Conservation (phyloP, 192 early-diverging fungal species). For the Dissophora ornata region DNA sequence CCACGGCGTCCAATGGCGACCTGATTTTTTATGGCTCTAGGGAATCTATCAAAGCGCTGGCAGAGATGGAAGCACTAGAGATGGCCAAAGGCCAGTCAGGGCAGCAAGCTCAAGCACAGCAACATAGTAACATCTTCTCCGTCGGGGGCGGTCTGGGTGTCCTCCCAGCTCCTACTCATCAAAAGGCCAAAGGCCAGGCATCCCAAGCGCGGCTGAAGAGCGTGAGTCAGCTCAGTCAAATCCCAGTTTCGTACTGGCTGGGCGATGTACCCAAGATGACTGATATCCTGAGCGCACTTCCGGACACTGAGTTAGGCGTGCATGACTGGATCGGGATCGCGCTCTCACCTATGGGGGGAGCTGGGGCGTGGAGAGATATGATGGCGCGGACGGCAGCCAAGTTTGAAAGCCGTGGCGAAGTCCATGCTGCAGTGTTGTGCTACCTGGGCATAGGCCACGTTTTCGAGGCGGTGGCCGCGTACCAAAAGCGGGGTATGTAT, state of each 20-base stretch:
- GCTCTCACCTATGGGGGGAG: constrained; percentile 61
- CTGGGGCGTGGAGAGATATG: constrained; percentile 56
- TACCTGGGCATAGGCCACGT: constrained; percentile 54
- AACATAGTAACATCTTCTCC: constrained; percentile 16
- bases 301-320: constrained; percentile 24
- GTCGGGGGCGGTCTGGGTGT: constrained; percentile 34
- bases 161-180: neutral
- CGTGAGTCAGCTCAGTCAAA: constrained; percentile 15
- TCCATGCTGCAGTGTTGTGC: constrained; percentile 56
- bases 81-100: no score
- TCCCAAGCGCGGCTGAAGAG: neutral
- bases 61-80: constrained; percentile 39
- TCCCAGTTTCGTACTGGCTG: constrained; percentile 43
- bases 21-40: constrained; percentile 48
- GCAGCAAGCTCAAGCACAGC: no score
- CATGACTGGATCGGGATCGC: constrained; percentile 64
- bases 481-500: constrained; percentile 49
- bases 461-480: constrained; percentile 58
- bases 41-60: constrained; percentile 35
- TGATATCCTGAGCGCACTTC: constrained; percentile 18
- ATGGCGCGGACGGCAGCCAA: constrained; percentile 57
- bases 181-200: neutral
- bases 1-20: constrained; percentile 7
- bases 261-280: constrained; percentile 42
- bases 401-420: constrained; percentile 41